phyloP scores from a whole-genome alignment of 768 basidiomycete species.

The Trametes sanguinea region DNA sequence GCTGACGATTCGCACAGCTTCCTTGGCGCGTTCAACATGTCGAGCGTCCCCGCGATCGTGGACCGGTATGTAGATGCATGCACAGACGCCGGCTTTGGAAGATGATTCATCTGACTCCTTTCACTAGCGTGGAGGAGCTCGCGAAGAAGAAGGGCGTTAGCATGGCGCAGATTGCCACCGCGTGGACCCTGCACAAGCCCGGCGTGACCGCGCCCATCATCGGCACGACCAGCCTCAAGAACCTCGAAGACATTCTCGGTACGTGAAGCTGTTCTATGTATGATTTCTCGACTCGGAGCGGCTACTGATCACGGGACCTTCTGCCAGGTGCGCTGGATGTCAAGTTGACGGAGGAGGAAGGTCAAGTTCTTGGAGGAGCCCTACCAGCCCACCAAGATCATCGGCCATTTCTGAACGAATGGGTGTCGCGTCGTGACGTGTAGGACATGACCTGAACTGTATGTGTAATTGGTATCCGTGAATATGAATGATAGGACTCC shows the following conservation, averaged over 20 bases:
- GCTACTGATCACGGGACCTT: not conserved
- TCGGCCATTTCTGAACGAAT: not conserved
- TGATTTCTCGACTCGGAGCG: not conserved
- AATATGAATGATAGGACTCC: too few relatives aligned
- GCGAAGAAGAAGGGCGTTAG: conserved; percentile 40
- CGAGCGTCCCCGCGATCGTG: conserved; percentile 38
- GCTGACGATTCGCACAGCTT: not conserved
- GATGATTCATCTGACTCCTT: not conserved
- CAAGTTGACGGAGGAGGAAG: conserved; percentile 49
- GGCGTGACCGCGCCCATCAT: conserved; percentile 46
- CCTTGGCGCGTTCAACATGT: not conserved
- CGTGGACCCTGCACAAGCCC: conserved; percentile 24
- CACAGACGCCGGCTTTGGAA: too few relatives aligned
- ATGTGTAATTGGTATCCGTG: too few relatives aligned
- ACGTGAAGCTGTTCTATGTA: not conserved
- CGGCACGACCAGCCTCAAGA: conserved; percentile 36
- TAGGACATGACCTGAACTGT: not conserved
- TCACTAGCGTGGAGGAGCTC: conserved; percentile 35
- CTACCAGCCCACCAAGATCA: conserved; percentile 36
- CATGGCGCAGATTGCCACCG: conserved; percentile 45
- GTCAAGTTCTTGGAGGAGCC: conserved; percentile 55
- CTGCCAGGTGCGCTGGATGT: conserved; percentile 2
- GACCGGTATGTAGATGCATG: conserved; percentile 30
- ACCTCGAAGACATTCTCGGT: conserved; percentile 42
- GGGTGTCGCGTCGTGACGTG: not conserved